Evolutionary conservation across 345 rosid genomes (phyloP).

Genomic region (Gynandropsis gynandra): DNA sequence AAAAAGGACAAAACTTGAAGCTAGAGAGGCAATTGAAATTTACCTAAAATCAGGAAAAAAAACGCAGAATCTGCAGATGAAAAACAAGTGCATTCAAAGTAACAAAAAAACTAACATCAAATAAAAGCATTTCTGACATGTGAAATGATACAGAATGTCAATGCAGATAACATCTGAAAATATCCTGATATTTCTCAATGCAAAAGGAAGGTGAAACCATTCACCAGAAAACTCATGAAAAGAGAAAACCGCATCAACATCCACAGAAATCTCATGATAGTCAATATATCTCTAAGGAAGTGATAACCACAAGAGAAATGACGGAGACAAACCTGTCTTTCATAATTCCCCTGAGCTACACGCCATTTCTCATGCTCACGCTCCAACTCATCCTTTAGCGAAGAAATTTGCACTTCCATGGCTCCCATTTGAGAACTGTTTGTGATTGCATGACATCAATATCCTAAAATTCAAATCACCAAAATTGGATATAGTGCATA

Average conservation of each 20-base stretch:
- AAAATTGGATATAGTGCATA: constrained; percentile 5
- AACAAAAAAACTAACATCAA: not conserved
- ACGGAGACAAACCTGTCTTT: constrained; percentile 69
- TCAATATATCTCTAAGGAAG: not conserved
- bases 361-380: constrained; percentile 72
- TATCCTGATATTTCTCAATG: not conserved
- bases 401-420: constrained; percentile 58
- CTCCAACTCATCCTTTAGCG: constrained; percentile 61
- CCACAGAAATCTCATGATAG: not conserved
- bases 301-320: constrained; percentile 4
- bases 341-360: constrained; percentile 78
- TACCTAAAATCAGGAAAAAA: constrained; percentile 3
- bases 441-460: constrained; percentile 11
- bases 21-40: not conserved
- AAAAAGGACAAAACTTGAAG: constrained; percentile 6
- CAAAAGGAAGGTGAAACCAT: constrained; percentile 4
- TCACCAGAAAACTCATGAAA: constrained; percentile 4
- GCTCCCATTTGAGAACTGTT: constrained; percentile 62
- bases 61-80: constrained; percentile 5
- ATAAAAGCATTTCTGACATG: not conserved
- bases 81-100: not conserved
- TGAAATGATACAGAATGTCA: not conserved
- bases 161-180: constrained; percentile 3
- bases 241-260: not conserved
- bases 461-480: constrained; percentile 14